Evolutionary conservation across 345 rosid genomes (phyloP).

Genomic region (Arabis alpina): DNA sequence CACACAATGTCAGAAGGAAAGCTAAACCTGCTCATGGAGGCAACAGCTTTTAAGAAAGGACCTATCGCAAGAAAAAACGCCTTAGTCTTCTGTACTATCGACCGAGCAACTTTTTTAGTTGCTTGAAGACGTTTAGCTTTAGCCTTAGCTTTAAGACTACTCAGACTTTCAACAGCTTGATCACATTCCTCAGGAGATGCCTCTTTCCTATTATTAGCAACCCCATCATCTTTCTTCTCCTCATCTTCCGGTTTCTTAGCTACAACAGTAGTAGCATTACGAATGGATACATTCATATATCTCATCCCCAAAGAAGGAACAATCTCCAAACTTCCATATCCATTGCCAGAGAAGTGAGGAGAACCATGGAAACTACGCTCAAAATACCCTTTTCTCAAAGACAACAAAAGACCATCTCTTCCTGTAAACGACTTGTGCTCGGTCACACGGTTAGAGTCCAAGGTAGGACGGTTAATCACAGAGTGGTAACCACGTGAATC

Average conservation of each 20-base stretch:
- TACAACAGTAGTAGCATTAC: conserved; percentile 64
- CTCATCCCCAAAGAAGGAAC: conserved; percentile 44
- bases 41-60: conserved; percentile 73
- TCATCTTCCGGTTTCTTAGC: conserved; percentile 70
- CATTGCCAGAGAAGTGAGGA: conserved; percentile 31
- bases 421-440: conserved; percentile 31
- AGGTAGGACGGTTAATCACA: conserved; percentile 17
- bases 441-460: conserved; percentile 28
- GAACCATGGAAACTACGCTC: conserved; percentile 38
- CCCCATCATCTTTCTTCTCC: conserved; percentile 53
- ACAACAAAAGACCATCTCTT: conserved; percentile 37
- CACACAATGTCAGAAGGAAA: conserved; percentile 25
- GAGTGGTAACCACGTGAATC: conserved; percentile 44
- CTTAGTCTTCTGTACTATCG: conserved; percentile 55
- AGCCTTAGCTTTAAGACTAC: conserved; percentile 66
- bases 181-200: conserved; percentile 83
- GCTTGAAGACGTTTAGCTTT: conserved; percentile 65
- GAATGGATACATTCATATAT: conserved; percentile 42
- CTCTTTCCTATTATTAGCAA: conserved; percentile 57
- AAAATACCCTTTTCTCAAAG: conserved; percentile 38
- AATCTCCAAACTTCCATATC: conserved; percentile 42
- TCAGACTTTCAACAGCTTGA: conserved; percentile 73
- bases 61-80: conserved; percentile 55
- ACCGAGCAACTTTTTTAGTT: conserved; percentile 49
- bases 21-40: conserved; percentile 80